phyloP scores from a whole-genome alignment of 306 rosid species.

The Lagenaria siceraria region DNA sequence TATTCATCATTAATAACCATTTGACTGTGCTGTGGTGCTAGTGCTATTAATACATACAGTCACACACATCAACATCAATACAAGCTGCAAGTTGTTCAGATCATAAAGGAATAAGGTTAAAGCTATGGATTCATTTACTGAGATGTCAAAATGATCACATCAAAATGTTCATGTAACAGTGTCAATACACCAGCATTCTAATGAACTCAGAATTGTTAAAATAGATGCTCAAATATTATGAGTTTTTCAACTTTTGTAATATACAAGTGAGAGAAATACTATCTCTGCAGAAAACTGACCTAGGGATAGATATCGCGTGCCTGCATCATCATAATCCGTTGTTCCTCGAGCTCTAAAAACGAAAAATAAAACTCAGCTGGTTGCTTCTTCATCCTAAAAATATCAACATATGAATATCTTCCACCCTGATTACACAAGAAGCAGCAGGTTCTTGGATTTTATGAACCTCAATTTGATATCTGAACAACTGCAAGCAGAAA shows the following conservation, averaged over 20 bases:
- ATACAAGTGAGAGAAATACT: not conserved
- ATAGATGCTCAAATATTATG: constrained; percentile 5
- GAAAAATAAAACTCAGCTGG: not conserved
- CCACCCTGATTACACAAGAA: not conserved
- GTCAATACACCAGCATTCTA: constrained; percentile 1
- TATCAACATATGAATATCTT: not conserved
- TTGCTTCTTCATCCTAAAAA: not conserved
- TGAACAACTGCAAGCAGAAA: constrained; percentile 2
- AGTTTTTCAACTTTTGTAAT: not conserved
- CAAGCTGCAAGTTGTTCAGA: not conserved
- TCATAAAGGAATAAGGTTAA: not conserved
- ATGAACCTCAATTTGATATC: not conserved
- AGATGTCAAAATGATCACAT: constrained; percentile 5
- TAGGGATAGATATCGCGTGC: not conserved
- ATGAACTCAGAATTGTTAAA: constrained; percentile 1
- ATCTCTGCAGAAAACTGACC: constrained; percentile 9
- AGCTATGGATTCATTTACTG: not conserved
- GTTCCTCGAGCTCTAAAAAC: not conserved
- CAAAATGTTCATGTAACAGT: not conserved
- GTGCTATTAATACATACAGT: not conserved
- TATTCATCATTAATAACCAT: not conserved
- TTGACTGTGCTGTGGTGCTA: not conserved
- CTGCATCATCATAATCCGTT: not conserved
- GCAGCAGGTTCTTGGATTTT: not conserved
- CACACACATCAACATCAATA: not conserved